These are phyloP conservation scores for Rhodotorula sp. DNA, from an alignment of 1,284 basidiomycete genomes.

Conservation along the genomic window DNA sequence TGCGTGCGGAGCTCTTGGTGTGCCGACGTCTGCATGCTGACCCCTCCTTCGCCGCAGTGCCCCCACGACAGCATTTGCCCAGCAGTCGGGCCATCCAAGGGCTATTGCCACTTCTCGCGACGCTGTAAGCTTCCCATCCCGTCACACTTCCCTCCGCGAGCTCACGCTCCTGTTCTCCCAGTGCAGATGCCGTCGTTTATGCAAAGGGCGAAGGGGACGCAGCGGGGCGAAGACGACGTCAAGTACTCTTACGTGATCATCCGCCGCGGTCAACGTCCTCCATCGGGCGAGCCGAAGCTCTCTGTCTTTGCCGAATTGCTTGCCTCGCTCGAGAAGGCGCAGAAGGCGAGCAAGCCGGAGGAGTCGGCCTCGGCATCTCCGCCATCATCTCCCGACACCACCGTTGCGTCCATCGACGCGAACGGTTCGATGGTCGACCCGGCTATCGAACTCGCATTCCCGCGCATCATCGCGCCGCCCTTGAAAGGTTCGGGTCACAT, in stretches of 20 bases:
- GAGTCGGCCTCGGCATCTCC: no score
- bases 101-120: slow-evolving; percentile 79
- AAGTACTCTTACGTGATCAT: slow-evolving; percentile 90
- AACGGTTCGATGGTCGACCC: slow-evolving; percentile 4
- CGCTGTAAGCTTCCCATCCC: slow-evolving; percentile 49
- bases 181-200: slow-evolving; percentile 81
- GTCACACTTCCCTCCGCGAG: neutral
- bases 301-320: slow-evolving; percentile 5
- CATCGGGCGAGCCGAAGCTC: neutral
- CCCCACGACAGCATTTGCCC: slow-evolving; percentile 90
- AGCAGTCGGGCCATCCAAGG: slow-evolving; percentile 52
- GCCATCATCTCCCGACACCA: no score
- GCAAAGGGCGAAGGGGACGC: slow-evolving; percentile 80
- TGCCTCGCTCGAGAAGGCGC: neutral
- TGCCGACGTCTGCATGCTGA: neutral
- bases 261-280: slow-evolving; percentile 69
- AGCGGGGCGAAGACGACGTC: slow-evolving; percentile 76
- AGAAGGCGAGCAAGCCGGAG: neutral
- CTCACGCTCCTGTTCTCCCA: slow-evolving; percentile 1
- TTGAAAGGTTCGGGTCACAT: slow-evolving; percentile 90
- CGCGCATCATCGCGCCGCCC: slow-evolving; percentile 83
- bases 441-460: slow-evolving; percentile 59
- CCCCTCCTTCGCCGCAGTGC: slow-evolving; percentile 59
- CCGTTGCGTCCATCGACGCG: neutral
- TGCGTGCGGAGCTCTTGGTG: slow-evolving; percentile 51